Percentiles rank a stretch among this genome's conserved stretches.
Evolutionary conservation across 2,329 filamentous ascomycete species (phyloP).

Genomic region (Samsoniella hepiali): DNA sequence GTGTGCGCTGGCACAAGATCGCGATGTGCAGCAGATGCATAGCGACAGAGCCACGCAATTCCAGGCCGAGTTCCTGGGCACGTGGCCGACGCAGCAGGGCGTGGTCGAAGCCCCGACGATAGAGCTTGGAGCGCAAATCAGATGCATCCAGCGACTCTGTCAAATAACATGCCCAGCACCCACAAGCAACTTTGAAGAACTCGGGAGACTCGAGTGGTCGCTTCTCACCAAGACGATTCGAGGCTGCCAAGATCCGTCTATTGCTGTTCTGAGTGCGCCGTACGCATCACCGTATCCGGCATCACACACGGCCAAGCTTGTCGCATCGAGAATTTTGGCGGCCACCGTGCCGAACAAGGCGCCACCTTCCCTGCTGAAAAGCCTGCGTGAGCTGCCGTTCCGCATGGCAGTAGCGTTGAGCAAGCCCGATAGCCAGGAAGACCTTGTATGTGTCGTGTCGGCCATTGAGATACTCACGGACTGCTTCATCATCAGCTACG

Average conservation of each 20-base stretch:
- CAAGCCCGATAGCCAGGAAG: slow-evolving; percentile 6
- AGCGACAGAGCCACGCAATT: neutral
- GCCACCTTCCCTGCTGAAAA: slow-evolving; percentile 1
- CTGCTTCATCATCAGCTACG: slow-evolving; percentile 5
- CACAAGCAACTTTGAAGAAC: neutral
- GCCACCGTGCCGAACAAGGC: neutral
- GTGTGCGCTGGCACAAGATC: neutral
- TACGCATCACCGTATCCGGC: neutral
- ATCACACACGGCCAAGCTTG: neutral
- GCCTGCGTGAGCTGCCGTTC: slow-evolving; percentile 3
- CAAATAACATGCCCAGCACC: neutral
- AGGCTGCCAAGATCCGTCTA: slow-evolving; percentile 1
- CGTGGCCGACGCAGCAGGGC: neutral
- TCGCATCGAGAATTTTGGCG: neutral
- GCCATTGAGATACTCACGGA: slow-evolving; percentile 7
- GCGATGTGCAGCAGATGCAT: neutral
- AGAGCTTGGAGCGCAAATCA: neutral
- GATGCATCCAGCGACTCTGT: slow-evolving; percentile 3
- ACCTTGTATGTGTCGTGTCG: neutral
- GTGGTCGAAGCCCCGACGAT: neutral
- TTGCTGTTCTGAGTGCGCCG: neutral
- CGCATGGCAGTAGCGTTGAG: slow-evolving; percentile 1
- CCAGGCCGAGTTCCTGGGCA: neutral
- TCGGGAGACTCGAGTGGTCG: neutral
- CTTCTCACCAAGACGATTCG: neutral